A percentile compares a stretch with the other conserved stretches of the same genome.
Conservation (phyloP, 2,329 filamentous ascomycete genomes). For the Verticillium albo-atrum region DNA sequence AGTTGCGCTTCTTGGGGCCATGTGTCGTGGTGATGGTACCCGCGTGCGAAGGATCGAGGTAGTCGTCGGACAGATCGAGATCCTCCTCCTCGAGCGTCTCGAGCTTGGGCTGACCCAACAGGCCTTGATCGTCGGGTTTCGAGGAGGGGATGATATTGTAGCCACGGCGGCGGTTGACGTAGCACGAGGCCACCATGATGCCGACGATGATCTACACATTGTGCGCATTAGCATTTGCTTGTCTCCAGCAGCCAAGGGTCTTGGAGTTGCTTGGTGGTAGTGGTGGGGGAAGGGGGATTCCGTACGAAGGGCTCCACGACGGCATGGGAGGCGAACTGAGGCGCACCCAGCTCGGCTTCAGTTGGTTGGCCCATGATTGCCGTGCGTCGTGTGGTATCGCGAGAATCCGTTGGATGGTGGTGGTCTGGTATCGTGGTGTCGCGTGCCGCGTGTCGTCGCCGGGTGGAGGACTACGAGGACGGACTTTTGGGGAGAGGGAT, state of each 20-base stretch:
- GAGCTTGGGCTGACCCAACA: slow-evolving; percentile 13
- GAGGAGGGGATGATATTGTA: slow-evolving; percentile 15
- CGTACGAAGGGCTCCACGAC: slow-evolving; percentile 21
- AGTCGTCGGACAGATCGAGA: slow-evolving; percentile 9
- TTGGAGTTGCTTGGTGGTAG: neutral
- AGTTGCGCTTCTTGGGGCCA: slow-evolving; percentile 43
- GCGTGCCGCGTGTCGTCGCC: neutral
- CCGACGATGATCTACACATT: slow-evolving; percentile 17
- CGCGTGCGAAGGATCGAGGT: slow-evolving; percentile 9
- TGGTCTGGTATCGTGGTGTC: neutral
- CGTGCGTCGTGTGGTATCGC: neutral
- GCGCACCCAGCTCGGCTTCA: slow-evolving; percentile 17
- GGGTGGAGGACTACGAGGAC: neutral
- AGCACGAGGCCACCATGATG: slow-evolving; percentile 22
- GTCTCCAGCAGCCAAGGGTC: neutral
- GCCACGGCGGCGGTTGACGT: slow-evolving; percentile 20
- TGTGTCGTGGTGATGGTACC: slow-evolving; percentile 15
- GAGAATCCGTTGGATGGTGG: neutral
- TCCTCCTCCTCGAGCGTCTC: slow-evolving; percentile 11
- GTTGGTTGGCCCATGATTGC: neutral
- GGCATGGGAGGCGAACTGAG: slow-evolving; percentile 21
- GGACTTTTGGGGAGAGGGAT: neutral
- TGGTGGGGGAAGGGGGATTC: neutral
- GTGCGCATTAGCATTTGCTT: neutral
- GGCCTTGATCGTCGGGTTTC: slow-evolving; percentile 13